A percentile compares a stretch with the other conserved stretches of the same genome.
These are phyloP conservation scores for Avicennia marina DNA, from an alignment of 257 asterid genomes.

Conservation along the genomic window DNA sequence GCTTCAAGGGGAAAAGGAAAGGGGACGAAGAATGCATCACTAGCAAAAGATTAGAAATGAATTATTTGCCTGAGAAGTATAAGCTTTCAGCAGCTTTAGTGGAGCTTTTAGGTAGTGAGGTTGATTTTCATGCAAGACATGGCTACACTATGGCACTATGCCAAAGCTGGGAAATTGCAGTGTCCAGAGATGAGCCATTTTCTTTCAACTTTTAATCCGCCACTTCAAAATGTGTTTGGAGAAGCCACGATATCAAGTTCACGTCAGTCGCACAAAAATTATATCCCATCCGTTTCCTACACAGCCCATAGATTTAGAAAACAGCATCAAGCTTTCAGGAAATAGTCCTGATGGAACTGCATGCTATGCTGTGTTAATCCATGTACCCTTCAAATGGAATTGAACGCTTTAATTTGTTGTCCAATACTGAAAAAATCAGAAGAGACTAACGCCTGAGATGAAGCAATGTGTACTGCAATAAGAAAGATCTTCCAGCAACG, in stretches of 20 bases:
- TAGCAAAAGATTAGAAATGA: conserved; percentile 80
- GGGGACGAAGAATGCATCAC: conserved; percentile 91
- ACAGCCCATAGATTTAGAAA: conserved; percentile 75
- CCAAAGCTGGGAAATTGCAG: conserved; percentile 79
- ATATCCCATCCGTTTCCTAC: conserved; percentile 58
- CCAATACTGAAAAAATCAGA: conserved; percentile 83
- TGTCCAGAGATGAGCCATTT: conserved; percentile 61
- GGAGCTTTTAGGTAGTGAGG: conserved; percentile 75
- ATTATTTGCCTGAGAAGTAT: conserved; percentile 74
- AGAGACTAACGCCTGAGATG: conserved; percentile 93
- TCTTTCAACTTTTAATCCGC: conserved; percentile 65
- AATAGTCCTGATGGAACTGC: conserved; percentile 70
- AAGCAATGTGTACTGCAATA: conserved; percentile 82
- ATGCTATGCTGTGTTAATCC: conserved; percentile 69
- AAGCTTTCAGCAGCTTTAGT: conserved; percentile 58
- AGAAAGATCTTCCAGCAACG: conserved; percentile 96
- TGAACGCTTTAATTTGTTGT: conserved; percentile 75
- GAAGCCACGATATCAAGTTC: conserved; percentile 55
- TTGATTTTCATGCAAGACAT: conserved; percentile 71
- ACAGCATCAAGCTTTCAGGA: conserved; percentile 71
- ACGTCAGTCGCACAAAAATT: conserved; percentile 58
- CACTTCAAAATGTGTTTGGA: conserved; percentile 66
- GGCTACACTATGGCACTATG: conserved; percentile 85
- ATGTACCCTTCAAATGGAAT: conserved; percentile 80
- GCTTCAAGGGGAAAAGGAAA: conserved; percentile 93